Percentiles rank a stretch among this genome's conserved stretches.
These are phyloP conservation scores for Colletotrichum camelliae DNA, from an alignment of 2,329 filamentous ascomycete species.

Conservation along the genomic window DNA sequence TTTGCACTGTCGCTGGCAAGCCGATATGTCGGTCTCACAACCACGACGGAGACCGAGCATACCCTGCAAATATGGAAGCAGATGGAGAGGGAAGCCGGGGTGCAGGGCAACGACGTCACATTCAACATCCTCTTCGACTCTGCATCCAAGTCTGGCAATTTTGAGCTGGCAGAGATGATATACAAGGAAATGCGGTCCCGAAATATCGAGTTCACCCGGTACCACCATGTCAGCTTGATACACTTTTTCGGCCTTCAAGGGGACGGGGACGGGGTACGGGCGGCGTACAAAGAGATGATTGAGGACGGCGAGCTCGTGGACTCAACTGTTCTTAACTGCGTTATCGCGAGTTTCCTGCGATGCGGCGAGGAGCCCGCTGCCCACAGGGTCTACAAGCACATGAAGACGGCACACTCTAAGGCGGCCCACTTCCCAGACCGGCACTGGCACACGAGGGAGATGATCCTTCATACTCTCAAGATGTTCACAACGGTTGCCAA, in stretches of 20 bases:
- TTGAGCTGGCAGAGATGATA: conserved; percentile 81
- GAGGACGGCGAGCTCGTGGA: conserved; percentile 86
- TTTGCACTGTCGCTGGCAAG: conserved; percentile 81
- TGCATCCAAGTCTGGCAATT: conserved; percentile 85
- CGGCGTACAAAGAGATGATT: conserved; percentile 84
- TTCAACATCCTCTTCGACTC: conserved; percentile 94
- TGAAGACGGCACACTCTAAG: conserved; percentile 68
- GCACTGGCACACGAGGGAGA: conserved; percentile 51
- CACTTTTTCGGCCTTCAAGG: conserved; percentile 80
- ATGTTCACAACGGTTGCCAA: conserved; percentile 62
- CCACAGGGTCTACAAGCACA: conserved; percentile 80
- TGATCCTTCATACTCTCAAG: conserved; percentile 60
- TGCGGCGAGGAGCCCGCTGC: conserved; percentile 79
- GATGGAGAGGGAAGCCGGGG: conserved; percentile 78
- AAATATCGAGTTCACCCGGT: conserved; percentile 73
- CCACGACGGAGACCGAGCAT: conserved; percentile 66
- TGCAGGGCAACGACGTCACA: conserved; percentile 76
- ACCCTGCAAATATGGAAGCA: conserved; percentile 83
- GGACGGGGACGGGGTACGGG: conserved; percentile 76
- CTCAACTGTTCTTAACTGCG: conserved; percentile 83
- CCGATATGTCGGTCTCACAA: conserved; percentile 67
- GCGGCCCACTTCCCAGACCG: conserved; percentile 44
- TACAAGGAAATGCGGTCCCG: conserved; percentile 80
- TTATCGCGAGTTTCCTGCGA: conserved; percentile 79
- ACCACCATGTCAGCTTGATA: conserved; percentile 82